Evolutionary conservation across 495 filamentous ascomycete species (phyloP).

Genomic region (Trichoderma erinaceum): DNA sequence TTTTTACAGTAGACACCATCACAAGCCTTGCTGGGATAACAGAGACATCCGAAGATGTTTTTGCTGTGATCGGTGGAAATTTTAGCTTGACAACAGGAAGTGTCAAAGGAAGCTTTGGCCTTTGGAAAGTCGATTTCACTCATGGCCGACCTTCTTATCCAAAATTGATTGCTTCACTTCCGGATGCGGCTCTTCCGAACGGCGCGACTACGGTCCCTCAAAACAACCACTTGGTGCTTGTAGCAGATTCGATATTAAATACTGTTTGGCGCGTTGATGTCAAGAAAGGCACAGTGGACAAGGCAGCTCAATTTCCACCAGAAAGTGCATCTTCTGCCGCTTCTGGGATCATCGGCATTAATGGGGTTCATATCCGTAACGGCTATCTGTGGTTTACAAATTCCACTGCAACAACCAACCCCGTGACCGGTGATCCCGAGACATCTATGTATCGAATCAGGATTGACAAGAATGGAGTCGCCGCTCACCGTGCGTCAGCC

Average conservation of each 20-base stretch:
- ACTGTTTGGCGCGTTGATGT: constrained; percentile 31
- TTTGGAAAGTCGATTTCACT: constrained; percentile 19
- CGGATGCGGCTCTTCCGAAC: constrained; percentile 24
- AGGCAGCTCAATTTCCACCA: constrained; percentile 22
- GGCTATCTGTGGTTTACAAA: constrained; percentile 37
- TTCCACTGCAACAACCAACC: constrained; percentile 12
- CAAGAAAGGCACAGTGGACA: constrained; percentile 21
- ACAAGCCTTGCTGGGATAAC: constrained; percentile 27
- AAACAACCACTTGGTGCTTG: constrained; percentile 23
- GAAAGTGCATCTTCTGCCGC: constrained; percentile 11
- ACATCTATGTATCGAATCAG: constrained; percentile 24
- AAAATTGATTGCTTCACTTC: constrained; percentile 12
- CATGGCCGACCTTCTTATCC: neutral
- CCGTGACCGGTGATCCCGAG: neutral
- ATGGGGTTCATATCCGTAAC: constrained; percentile 29
- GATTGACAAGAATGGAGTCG: constrained; percentile 22
- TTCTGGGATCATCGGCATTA: constrained; percentile 27
- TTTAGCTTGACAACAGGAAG: constrained; percentile 18
- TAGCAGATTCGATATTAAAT: constrained; percentile 31
- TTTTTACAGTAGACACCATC: constrained; percentile 21
- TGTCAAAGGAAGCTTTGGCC: constrained; percentile 7
- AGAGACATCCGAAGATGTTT: constrained; percentile 27
- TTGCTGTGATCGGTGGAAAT: constrained; percentile 23
- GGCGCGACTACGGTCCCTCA: constrained; percentile 29
- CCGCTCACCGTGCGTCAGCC: neutral